Conservation (phyloP, 208 protist species). For the Wallacemonas rigidus region DNA sequence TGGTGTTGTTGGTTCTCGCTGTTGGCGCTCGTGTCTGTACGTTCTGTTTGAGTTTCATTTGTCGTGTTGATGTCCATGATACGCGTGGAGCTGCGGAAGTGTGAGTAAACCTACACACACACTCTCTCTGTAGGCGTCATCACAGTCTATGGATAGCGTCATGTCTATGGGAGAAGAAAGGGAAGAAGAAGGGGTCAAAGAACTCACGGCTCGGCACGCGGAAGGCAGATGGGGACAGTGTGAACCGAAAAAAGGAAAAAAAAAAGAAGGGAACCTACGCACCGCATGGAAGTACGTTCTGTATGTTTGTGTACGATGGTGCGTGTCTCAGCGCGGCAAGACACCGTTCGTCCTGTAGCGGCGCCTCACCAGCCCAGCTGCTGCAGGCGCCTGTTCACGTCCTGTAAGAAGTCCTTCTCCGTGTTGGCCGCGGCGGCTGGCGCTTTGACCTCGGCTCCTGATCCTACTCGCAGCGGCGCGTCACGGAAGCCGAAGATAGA, state of each 20-base stretch:
- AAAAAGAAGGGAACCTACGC: conserved; percentile 3
- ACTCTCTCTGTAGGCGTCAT: too few species aligned
- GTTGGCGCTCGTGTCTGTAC: not conserved
- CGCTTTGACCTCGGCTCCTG: not conserved
- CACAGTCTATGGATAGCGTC: too few species aligned
- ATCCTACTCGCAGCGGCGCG: not conserved
- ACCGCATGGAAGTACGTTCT: too few species aligned
- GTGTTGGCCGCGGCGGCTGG: not conserved
- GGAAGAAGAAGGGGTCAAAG: too few species aligned
- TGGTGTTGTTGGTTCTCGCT: conserved; percentile 2
- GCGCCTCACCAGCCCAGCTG: conserved; percentile 35
- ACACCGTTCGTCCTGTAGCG: not conserved
- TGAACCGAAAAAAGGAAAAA: not conserved
- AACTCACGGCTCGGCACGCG: too few species aligned
- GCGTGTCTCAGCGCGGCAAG: not conserved
- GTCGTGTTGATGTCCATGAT: too few species aligned
- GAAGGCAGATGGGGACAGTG: too few species aligned
- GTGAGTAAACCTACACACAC: too few species aligned
- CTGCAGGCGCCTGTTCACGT: conserved; percentile 30
- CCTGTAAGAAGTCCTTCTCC: conserved; percentile 29
- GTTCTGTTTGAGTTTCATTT: too few species aligned
- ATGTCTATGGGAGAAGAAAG: conserved; percentile 5
- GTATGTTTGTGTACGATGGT: not conserved
- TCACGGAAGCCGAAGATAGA: conserved; percentile 5
- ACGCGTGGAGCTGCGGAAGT: too few species aligned